A percentile compares a stretch with the other conserved stretches of the same genome.
These are phyloP conservation scores for Elongisporangium prolatum DNA, from an alignment of 352 stramenopile species.

Conservation along the genomic window DNA sequence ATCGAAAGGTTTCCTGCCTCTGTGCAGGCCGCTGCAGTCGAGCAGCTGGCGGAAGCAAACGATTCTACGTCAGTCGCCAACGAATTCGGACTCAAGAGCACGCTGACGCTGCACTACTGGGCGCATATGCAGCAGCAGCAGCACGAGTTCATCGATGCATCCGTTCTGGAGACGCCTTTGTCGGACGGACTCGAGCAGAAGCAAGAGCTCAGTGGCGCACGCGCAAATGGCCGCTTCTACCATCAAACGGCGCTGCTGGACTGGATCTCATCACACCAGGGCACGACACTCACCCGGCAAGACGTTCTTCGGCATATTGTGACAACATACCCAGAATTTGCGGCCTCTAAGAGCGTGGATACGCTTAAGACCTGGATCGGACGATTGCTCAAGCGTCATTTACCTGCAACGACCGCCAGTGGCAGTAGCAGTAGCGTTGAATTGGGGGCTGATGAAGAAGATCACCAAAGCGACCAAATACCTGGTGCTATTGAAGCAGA, in stretches of 20 bases:
- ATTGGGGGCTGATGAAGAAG: background rate
- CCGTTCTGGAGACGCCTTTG: background rate
- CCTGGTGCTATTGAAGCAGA: background rate
- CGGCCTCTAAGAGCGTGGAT: conserved; percentile 39
- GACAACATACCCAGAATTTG: conserved; percentile 49
- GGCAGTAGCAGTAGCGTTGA: background rate
- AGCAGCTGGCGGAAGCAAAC: conserved; percentile 14
- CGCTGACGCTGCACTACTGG: conserved; percentile 59
- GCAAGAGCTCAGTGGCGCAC: background rate
- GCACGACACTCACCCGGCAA: conserved; percentile 47
- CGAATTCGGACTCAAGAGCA: conserved; percentile 51
- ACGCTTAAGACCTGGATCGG: conserved; percentile 61
- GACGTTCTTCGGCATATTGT: conserved; percentile 60
- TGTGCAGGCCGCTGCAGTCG: conserved; percentile 12
- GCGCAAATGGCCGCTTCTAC: conserved; percentile 9
- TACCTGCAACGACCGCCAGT: conserved; percentile 8
- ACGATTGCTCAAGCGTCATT: conserved; percentile 62
- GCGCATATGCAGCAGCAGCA: conserved; percentile 33
- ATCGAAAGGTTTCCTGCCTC: conserved; percentile 5
- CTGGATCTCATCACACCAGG: conserved; percentile 42
- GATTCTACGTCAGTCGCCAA: conserved; percentile 30
- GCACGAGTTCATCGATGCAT: background rate
- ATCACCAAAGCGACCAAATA: background rate
- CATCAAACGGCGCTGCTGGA: conserved; percentile 41
- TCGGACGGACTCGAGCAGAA: background rate